Conservation (phyloP, 164 flowering plant genomes). For the Chloranthus sessilifolius region DNA sequence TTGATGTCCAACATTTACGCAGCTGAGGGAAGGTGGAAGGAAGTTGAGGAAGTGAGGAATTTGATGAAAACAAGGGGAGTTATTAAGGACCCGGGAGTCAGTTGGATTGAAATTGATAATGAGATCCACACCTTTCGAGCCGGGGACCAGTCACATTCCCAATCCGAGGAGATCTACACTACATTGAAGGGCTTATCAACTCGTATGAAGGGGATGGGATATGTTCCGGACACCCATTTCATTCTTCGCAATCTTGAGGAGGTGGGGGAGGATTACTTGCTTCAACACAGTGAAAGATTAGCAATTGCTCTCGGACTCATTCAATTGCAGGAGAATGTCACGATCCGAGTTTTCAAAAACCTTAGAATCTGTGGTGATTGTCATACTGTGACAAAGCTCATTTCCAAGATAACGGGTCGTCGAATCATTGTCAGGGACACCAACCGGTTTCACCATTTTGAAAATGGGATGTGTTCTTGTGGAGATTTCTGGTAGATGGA, state of each 20-base stretch:
- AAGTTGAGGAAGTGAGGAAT: conserved; percentile 9
- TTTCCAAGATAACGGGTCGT: conserved; percentile 6
- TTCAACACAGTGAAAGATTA: conserved; percentile 13
- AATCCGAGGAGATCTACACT: conserved; percentile 5
- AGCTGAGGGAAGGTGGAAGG: conserved; percentile 7
- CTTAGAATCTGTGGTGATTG: conserved; percentile 9
- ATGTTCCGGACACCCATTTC: conserved; percentile 7
- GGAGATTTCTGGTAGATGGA: conserved; percentile 11
- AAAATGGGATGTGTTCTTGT: conserved; percentile 6
- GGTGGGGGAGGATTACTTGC: conserved; percentile 6
- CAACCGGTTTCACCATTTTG: conserved; percentile 8
- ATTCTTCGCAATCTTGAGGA: conserved; percentile 7
- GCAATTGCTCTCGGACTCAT: conserved; percentile 8
- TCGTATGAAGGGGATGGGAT: conserved; percentile 9
- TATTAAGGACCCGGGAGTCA: conserved; percentile 10
- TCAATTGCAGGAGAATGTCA: neutral
- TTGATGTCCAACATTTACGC: conserved; percentile 12
- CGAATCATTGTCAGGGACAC: conserved; percentile 9
- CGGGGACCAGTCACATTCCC: conserved; percentile 7
- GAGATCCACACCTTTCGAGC: conserved; percentile 9
- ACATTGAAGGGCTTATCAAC: neutral
- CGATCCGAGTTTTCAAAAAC: conserved; percentile 10
- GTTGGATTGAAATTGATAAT: conserved; percentile 14
- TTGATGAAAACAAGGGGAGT: conserved; percentile 8
- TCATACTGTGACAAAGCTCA: conserved; percentile 6